Conservation (phyloP, 345 rosid species). For the Syzygium aromaticum region DNA sequence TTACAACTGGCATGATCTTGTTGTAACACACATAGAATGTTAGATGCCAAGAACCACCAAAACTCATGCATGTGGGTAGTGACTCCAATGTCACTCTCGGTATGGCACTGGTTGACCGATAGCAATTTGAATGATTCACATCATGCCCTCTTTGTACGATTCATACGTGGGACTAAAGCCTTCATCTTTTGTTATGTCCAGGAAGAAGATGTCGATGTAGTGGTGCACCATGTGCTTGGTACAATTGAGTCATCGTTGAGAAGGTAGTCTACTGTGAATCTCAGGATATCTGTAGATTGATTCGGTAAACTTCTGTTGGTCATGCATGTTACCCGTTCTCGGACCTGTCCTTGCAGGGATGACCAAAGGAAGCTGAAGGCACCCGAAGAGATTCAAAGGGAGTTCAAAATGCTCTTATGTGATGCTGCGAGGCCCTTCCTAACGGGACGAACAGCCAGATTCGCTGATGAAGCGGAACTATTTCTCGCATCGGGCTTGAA, state of each 20-base stretch:
- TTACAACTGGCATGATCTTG: background rate
- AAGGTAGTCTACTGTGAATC: conserved; percentile 23
- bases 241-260: conserved; percentile 48
- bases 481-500: conserved; percentile 75
- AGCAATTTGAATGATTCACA: background rate
- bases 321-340: too few species aligned
- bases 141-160: background rate
- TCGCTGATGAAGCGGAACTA: conserved; percentile 54
- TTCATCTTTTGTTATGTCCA: conserved; percentile 5
- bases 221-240: conserved; percentile 66
- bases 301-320: background rate
- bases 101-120: background rate
- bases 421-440: conserved; percentile 70
- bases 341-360: conserved; percentile 15
- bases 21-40: background rate
- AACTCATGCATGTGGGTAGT: background rate
- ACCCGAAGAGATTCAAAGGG: conserved; percentile 31
- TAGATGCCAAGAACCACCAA: fast-evolving
- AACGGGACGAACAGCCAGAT: conserved; percentile 44
- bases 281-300: background rate
- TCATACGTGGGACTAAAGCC: fast-evolving
- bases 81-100: background rate
- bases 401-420: conserved; percentile 34
- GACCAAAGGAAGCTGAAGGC: conserved; percentile 16
- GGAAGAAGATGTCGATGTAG: conserved; percentile 75